These are phyloP conservation scores for Cladosporium cucumerinum DNA, from an alignment of 2,329 filamentous ascomycete genomes.

Conservation along the genomic window DNA sequence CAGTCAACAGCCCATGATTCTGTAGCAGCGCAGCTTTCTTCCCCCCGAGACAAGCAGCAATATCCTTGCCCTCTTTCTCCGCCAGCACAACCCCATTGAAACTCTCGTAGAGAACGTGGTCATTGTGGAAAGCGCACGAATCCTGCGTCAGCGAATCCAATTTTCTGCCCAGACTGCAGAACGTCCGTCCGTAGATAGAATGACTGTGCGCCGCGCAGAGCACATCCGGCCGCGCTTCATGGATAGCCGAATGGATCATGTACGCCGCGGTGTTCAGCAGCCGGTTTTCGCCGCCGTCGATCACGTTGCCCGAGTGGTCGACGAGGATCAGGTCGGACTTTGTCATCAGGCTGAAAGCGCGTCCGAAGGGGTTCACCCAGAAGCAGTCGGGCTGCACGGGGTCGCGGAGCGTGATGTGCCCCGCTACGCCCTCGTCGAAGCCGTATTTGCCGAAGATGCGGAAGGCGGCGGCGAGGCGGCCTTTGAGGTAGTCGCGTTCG, in stretches of 20 bases:
- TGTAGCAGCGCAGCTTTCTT: constrained; percentile 43
- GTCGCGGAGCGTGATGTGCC: constrained; percentile 44
- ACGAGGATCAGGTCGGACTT: constrained; percentile 48
- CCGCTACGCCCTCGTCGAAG: constrained; percentile 41
- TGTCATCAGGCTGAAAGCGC: constrained; percentile 43
- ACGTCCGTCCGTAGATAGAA: constrained; percentile 44
- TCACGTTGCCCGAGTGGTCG: constrained; percentile 41
- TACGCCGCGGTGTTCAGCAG: constrained; percentile 46
- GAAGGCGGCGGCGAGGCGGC: constrained; percentile 45
- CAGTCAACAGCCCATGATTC: constrained; percentile 47
- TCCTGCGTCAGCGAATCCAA: constrained; percentile 47
- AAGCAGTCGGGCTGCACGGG: constrained; percentile 35
- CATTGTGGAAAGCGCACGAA: constrained; percentile 41
- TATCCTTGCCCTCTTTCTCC: constrained; percentile 44
- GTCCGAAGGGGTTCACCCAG: constrained; percentile 43
- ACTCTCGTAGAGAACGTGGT: constrained; percentile 40
- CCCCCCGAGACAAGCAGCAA: constrained; percentile 40
- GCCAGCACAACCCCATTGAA: constrained; percentile 49
- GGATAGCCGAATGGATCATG: constrained; percentile 45
- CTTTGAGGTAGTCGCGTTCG: constrained; percentile 42
- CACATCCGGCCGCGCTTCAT: constrained; percentile 43
- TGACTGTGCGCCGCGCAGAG: constrained; percentile 46
- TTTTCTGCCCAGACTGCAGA: constrained; percentile 41
- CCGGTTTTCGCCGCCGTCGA: constrained; percentile 40
- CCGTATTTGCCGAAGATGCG: constrained; percentile 43